Percentiles rank a stretch among this genome's conserved stretches.
Conservation (phyloP, 164 flowering plant genomes). For the Tetracentron sinense region DNA sequence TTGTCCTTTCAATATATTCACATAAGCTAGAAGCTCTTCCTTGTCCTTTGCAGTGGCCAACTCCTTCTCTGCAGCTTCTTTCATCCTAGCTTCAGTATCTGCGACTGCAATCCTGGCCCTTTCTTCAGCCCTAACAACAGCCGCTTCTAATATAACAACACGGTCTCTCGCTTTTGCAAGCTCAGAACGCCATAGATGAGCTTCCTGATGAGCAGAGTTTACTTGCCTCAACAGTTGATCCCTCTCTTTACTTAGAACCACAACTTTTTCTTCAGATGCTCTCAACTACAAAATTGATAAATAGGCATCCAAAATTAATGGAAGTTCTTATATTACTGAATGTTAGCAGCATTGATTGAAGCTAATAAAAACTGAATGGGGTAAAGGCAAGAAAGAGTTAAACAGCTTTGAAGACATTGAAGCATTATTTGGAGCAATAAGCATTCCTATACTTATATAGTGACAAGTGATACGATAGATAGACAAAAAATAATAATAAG, state of each 20-base stretch:
- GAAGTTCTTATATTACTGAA: not conserved
- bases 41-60: slow-evolving; percentile 61
- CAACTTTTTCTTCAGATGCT: slow-evolving; percentile 58
- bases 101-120: slow-evolving; percentile 74
- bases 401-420: not conserved
- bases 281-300: slow-evolving; percentile 42
- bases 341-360: not conserved
- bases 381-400: not conserved
- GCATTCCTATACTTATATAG: not conserved
- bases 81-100: slow-evolving; percentile 66
- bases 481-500: too few relatives aligned
- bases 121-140: slow-evolving; percentile 90
- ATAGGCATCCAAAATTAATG: not conserved
- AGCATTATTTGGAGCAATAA: not conserved
- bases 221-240: slow-evolving; percentile 74
- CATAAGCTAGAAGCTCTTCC: slow-evolving; percentile 70
- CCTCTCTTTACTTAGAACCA: slow-evolving; percentile 51
- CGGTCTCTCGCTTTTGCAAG: slow-evolving; percentile 95
- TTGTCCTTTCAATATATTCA: slow-evolving; percentile 63
- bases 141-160: slow-evolving; percentile 81
- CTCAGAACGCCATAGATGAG: slow-evolving; percentile 94
- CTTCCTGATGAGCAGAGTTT: slow-evolving; percentile 78
- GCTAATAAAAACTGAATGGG: not conserved
- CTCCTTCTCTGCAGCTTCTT: slow-evolving; percentile 68
- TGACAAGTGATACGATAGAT: not conserved